A percentile compares a stretch with the other conserved stretches of the same genome.
These are phyloP conservation scores for Porodaedalea pini DNA, from an alignment of 1,284 basidiomycete genomes.

Conservation along the genomic window DNA sequence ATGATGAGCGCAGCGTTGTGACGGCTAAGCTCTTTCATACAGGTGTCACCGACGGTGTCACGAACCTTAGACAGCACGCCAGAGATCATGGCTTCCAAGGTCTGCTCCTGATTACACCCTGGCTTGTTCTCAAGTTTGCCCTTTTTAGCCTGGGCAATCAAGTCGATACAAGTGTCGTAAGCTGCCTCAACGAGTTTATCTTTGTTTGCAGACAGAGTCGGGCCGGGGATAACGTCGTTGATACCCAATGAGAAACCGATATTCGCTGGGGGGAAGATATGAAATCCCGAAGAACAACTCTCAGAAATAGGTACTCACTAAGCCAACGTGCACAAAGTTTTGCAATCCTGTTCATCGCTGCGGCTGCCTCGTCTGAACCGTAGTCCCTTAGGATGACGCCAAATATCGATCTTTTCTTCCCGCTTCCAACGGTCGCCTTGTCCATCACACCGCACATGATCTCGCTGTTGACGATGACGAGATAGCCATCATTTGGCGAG, in stretches of 20 bases:
- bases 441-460: conserved; percentile 99
- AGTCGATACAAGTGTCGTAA: conserved; percentile 83
- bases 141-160: conserved; percentile 88
- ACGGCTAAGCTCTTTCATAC: conserved; percentile 94
- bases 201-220: conserved; percentile 76
- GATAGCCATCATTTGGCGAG: conserved; percentile 96
- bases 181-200: conserved; percentile 86
- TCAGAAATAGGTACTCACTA: conserved; percentile 59
- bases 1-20: conserved; percentile 98
- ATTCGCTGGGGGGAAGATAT: conserved; percentile 70
- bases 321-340: conserved; percentile 96
- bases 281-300: no score
- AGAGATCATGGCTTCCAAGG: conserved; percentile 93
- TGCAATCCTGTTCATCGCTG: conserved; percentile 94
- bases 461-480: conserved; percentile 96
- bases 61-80: conserved; percentile 92
- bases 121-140: conserved; percentile 95
- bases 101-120: conserved; percentile 96
- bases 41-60: conserved; percentile 94
- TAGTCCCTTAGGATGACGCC: conserved; percentile 98
- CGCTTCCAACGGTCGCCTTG: conserved; percentile 96
- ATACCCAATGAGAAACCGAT: conserved; percentile 98
- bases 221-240: conserved; percentile 97
- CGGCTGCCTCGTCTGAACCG: conserved; percentile 90
- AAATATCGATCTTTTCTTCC: conserved; percentile 99